Conservation (phyloP, 148 eudicot species). For the Rhododendron griersonianum region DNA sequence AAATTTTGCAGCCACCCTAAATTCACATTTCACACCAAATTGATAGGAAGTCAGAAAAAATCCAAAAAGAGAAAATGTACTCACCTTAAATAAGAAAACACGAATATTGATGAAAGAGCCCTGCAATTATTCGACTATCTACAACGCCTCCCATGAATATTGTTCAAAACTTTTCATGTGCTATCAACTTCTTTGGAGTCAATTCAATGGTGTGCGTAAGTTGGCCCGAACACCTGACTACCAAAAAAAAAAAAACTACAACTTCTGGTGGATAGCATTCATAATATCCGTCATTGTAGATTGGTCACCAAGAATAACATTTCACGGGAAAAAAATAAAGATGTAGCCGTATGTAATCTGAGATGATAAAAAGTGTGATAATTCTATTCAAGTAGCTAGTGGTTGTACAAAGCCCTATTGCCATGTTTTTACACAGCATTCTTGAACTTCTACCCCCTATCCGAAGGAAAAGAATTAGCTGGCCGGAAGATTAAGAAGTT, state of each 20-base stretch:
- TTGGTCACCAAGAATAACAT: neutral
- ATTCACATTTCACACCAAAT: neutral
- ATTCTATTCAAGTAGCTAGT: neutral
- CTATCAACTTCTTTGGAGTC: neutral
- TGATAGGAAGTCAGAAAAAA: neutral
- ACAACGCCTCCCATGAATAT: neutral
- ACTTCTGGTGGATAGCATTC: neutral
- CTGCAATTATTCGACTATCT: neutral
- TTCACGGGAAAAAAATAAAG: neutral
- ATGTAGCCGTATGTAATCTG: neutral
- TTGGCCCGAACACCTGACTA: neutral
- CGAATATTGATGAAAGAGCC: neutral
- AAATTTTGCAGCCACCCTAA: neutral
- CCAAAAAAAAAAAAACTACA: too few relatives aligned
- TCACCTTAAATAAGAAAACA: neutral
- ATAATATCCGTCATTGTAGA: neutral
- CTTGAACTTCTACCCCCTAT: neutral
- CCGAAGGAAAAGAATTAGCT: neutral
- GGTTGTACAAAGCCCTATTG: neutral
- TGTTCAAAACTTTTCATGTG: neutral
- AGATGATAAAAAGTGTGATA: neutral
- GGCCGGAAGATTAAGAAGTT: neutral
- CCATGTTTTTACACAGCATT: neutral
- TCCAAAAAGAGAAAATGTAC: neutral
- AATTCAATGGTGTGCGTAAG: neutral